Base-by-base conservation (phyloP, 1,284 basidiomycete species). In the Fistulinella cinereoalba region DNA sequence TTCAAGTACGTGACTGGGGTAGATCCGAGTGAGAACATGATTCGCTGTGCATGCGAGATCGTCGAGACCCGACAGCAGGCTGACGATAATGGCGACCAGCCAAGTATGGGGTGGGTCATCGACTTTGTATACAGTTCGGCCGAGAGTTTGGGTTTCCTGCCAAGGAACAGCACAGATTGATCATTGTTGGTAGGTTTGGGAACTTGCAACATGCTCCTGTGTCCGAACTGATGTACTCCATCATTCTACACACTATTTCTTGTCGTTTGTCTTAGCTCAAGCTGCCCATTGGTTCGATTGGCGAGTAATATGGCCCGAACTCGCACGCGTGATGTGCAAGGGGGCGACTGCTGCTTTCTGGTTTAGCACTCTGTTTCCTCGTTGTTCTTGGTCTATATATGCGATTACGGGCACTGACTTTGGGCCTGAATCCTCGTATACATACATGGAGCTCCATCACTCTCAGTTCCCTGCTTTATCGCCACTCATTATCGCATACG, bases 231-330 rank as follows among this genome's bases (percentile, higher is more conserved):
- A 19, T 18, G 37, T 24, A 32, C 3, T 33, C n/a, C n/a, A n/a
- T n/a, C n/a, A n/a, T n/a, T n/a, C n/a, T n/a, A n/a, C n/a, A n/a
- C n/a, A n/a, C n/a, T n/a, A n/a, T n/a, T n/a, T n/a, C n/a, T n/a
- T n/a, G n/a, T n/a, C n/a, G n/a, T n/a, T n/a, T n/a, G n/a, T n/a
- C n/a, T 3, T 49, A 85, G 89, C 86, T 2, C 91, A 92, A 68
- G 84, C 91, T 0, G 81, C 82, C 0, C 92, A 96, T 62, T 94
- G 91, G 91, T 94, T 94, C 61, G 74, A 92, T 58, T 88, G 87
- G 75, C 60, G 65, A 4, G 76, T 73, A 49, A 72, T 87, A 6
- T 94, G 91, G 87, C 76, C 73, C 0, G 83, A 91, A 61, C 68
- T 83, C 2, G 72, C 74, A 2, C 74, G 86, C 2, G 74, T 88